Percentiles rank a stretch among this genome's conserved stretches.
phyloP scores from a whole-genome alignment of 805 yeast species.

The Sporopachydermia quercuum region DNA sequence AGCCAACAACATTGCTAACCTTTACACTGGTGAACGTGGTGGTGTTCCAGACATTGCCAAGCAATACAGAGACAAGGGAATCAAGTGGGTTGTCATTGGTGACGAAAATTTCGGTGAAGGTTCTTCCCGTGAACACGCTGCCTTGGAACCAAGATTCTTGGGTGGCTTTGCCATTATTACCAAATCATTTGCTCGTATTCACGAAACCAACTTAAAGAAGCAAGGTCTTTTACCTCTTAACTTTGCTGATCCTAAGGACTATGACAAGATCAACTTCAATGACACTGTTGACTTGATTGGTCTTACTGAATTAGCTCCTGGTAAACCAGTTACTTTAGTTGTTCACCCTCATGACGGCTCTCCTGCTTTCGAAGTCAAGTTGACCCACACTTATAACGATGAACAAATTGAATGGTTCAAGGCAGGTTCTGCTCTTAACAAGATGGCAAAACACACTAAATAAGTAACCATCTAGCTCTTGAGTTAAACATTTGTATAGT shows the following conservation, averaged over 20 bases:
- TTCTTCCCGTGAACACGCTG: constrained; percentile 99
- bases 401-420: constrained; percentile 99
- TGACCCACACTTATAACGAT: constrained; percentile 88
- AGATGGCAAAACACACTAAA: constrained; percentile 43
- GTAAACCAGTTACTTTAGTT: constrained; percentile 74
- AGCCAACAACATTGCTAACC: constrained; percentile 84
- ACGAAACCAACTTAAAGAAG: constrained; percentile 98
- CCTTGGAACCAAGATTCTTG: constrained; percentile 96
- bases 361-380: constrained; percentile 72
- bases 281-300: constrained; percentile 85
- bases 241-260: constrained; percentile 78
- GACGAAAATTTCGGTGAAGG: constrained; percentile 99
- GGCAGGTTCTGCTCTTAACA: constrained; percentile 97
- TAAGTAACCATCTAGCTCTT: no score
- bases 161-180: constrained; percentile 98
- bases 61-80: constrained; percentile 85
- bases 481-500: no score
- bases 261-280: constrained; percentile 83
- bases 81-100: constrained; percentile 95
- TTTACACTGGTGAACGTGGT: constrained; percentile 77
- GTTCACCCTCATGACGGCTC: constrained; percentile 56
- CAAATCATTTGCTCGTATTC: constrained; percentile 96
- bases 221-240: constrained; percentile 97
- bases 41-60: constrained; percentile 97
- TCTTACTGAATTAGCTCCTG: constrained; percentile 77